Base-by-base conservation (phyloP, 208 protist genomes). In the Wallacemonas sp. region DNA sequence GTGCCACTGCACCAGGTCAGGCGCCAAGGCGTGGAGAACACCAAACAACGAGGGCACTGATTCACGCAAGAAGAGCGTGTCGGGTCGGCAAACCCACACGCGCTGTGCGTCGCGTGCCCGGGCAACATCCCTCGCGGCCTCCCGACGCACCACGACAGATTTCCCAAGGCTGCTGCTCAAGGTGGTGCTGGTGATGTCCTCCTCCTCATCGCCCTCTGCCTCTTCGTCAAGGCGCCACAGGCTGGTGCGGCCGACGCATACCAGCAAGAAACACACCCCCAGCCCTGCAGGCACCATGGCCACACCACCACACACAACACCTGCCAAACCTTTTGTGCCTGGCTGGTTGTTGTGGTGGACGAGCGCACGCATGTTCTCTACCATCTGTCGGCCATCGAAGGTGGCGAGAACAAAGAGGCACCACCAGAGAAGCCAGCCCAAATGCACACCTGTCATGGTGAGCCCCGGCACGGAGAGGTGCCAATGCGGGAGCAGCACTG, bases 401-500 rank as follows among this genome's bases (percentile, higher is more conserved):
- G 62, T 72, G 17, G 22, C 44, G 30, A 65, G n/a, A 21, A 64
- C 0, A 45, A 55, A 53, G 24, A 82, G 30, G 14, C n/a, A 77
- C n/a, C 21, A 77, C 53, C 62, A 86, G 2, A 78, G 63, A 46
- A 75, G 64, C 62, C 54, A 80, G 1, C 49, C 62, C 28, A 75
- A 62, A 33, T 84, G 73, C 27, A 72, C 56, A 19, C 46, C 44
- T 19, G 63, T 69, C 19, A 72, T 36, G 45, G 41, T 34, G n/a
- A 66, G 27, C 8, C 78, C 73, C 21, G 78, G 78, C 26, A 84
- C 68, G 6, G 66, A 26, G 47, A 84, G 60, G 34, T 64, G 65
- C 36, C 46, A 65, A 41, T 79, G 72, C 45, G 38, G 39, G 15
- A 77, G 66, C 62, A 84, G 67, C 38, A 75, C 68, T 5, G 73